Base-by-base conservation (phyloP, 2,329 filamentous ascomycete genomes). In the Plectosphaerella sp. region DNA sequence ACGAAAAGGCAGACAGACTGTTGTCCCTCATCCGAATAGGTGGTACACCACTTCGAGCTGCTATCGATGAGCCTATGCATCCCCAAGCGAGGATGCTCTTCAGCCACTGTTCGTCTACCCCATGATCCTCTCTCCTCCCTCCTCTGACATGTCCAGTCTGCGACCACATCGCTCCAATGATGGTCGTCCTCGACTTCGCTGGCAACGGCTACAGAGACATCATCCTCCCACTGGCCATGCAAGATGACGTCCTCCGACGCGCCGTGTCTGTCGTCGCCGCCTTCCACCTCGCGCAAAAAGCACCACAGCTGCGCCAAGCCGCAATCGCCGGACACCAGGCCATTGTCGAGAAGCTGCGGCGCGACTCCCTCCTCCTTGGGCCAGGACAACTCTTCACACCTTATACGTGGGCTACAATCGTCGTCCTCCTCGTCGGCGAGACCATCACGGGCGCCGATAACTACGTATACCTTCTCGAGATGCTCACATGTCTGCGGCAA, bases 391-490 rank as follows among this genome's bases (percentile, higher is more conserved):
- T 72, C 0, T 71, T 72, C 54, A 69, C 63, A 33, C 61, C 64
- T 1, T 70, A 62, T 11, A 71, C 65, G 3, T 63, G 69, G 55
- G 67, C 68, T 1, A 72, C 69, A 0, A 58, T 73, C 11, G 55
- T 72, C 1, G 64, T 73, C 0, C 60, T 73, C 1, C 56, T 73
- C 0, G 69, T 73, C 0, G 71, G 71, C 0, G 71, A 73, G 14
- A 72, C 70, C 0, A 70, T 73, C 7, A 73, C 70, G 0, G 70
- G 69, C 1, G 67, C 69, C 4, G 62, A 61, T 18, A 71, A 72
- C 33, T 73, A 67, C 47, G 56, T 55, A 1, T 68, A 68, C 48
- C 59, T 73, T 0, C 55, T 72, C 1, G 62, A 69, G 48, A 69
- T 73, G 61, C 55, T 72, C 24, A 60, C 63, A 7, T 68, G 61